Base-by-base conservation (phyloP, 352 stramenopile genomes). In the Elongisporangium undulatum region DNA sequence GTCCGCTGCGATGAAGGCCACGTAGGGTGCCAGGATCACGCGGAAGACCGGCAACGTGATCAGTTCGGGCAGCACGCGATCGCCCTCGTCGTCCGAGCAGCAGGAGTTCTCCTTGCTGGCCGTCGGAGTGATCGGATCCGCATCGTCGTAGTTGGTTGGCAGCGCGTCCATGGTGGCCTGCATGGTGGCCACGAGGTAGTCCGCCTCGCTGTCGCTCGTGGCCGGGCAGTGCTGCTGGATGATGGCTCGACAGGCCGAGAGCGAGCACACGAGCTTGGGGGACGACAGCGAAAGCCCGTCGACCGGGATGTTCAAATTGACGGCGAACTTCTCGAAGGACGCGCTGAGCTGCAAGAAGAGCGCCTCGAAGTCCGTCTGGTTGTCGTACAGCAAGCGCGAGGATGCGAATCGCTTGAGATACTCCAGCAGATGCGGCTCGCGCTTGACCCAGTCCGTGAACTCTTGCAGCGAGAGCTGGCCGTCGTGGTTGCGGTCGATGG, bases 321-420 rank as follows among this genome's bases (percentile, higher is more conserved):
- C 20, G 0, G 67, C 64, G 19, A 68, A 72, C n/a, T 71, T 65
- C 48, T 86, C 51, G 54, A 92, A 92, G 2, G 69, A 58, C 4
- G 70, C 62, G 26, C 71, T 85, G 10, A 89, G 53, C 20, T 80
- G 64, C 50, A 85, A 74, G 16, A 92, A 69, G 38, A 85, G 64
- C 29, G 69, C 59, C 58, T 90, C 83, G 69, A 86, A 89, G 51
- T 78, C 60, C 0, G 78, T 49, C 61, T 90, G 82, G 61, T 84
- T 87, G 26, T 89, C 79, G 61, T 81, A 89, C 24, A 92, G 89
- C 16, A 90, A 61, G 0, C 80, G 72, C 4, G 73, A 84, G 19
- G 71, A 74, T 2, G 79, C 77, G 52, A 90, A 92, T 12, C 74
- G 76, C 45, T 75, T 78, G 7, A 90, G 62, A 51, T 88, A 90